Base-by-base conservation (phyloP, 306 rosid species). In the Quercus berberidifolia region DNA sequence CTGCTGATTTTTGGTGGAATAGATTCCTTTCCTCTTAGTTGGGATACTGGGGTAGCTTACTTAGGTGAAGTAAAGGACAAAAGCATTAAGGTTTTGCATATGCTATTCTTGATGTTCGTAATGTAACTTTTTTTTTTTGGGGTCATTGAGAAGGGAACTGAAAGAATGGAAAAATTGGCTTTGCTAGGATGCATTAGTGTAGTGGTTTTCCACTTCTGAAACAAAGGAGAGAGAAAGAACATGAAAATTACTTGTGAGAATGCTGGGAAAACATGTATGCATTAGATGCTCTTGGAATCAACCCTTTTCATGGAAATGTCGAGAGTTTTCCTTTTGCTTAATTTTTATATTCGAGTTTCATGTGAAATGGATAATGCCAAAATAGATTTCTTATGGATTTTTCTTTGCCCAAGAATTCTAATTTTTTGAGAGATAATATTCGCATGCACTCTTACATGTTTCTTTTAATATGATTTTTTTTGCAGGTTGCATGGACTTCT, bases 401-500 rank as follows among this genome's bases (percentile, higher is more conserved):
- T 73, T 52, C 28, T 55, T 20, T 18, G 4, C 28, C 9, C 5
- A 5, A n/a, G 64, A 55, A n/a, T 5, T 52, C 49, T 28, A 5
- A 19, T 6, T 49, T 69, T 9, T 76, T 10, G 17, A 7, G 71
- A 5, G n/a, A 21, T 6, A 54, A 9, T 2, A 43, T 55, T 77
- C 4, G 5, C 28, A 43, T 30, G 26, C 49, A 20, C 35, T 21
- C 68, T 25, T 33, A 35, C 51, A 14, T 49, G 15, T 70, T 73
- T 74, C 35, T 35, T 0, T 20, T 43, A n/a, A 67, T 9, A 7
- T 57, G 41, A 69, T 4, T 43, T 20, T 20, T 74, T 86, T 82
- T 85, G 87, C 93, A 95, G 98, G 94, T 87, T 93, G 94, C 89
- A 87, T 79, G 80, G 85, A 81, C 87, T 84, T 87, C 88, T 80